These are phyloP conservation scores for Cupressus sempervirens DNA, from an alignment of 75 land plant species.

Conservation along the genomic window DNA sequence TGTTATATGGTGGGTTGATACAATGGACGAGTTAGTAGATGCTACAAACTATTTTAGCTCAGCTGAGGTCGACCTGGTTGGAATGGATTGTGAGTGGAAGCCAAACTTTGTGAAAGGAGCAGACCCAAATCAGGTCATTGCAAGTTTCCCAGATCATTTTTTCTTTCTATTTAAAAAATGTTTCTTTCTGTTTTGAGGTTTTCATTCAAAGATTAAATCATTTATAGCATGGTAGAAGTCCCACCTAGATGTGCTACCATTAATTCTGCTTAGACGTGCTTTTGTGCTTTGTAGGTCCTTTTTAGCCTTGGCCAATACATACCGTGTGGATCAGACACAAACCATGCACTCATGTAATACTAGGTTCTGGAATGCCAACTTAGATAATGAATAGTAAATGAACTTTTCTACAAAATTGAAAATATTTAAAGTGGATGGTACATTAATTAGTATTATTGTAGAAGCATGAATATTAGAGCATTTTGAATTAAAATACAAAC, in stretches of 20 bases:
- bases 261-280: neutral
- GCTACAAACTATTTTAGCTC: constrained; percentile 34
- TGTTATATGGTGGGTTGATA: constrained; percentile 70
- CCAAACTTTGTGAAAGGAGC: constrained; percentile 60
- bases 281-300: neutral
- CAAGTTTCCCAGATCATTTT: neutral
- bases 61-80: constrained; percentile 52
- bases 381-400: too few species aligned
- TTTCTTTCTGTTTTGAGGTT: neutral
- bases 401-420: too few species aligned
- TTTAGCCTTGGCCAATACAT: neutral
- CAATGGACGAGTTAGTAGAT: constrained; percentile 22
- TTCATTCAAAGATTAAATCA: neutral
- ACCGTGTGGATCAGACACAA: neutral
- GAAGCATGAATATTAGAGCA: neutral
- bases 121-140: constrained; percentile 49
- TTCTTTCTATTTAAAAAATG: neutral
- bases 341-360: neutral
- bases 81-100: constrained; percentile 84
- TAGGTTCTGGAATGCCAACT: neutral
- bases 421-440: neutral
- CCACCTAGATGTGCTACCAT: too few species aligned
- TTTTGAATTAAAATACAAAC: too few species aligned
- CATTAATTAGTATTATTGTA: too few species aligned
- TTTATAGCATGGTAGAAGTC: neutral